These are phyloP conservation scores for Marasmius fiardii DNA, from an alignment of 1,284 basidiomycete genomes.

Conservation along the genomic window DNA sequence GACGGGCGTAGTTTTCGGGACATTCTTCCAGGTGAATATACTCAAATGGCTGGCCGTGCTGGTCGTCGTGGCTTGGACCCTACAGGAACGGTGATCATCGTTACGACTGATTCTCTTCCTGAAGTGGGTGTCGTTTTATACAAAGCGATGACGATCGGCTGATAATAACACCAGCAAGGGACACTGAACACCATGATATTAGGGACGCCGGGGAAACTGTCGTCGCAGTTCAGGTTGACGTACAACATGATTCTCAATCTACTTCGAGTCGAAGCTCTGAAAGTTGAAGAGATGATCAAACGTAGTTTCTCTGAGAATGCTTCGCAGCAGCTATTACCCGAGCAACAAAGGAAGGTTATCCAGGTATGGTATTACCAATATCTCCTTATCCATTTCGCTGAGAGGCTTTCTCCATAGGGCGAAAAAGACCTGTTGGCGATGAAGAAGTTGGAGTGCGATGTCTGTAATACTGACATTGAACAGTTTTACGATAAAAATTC, in stretches of 20 bases:
- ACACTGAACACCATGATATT: conserved; percentile 89
- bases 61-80: conserved; percentile 94
- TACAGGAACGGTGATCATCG: conserved; percentile 95
- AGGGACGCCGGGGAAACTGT: conserved; percentile 88
- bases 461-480: conserved; percentile 71
- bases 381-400: conserved; percentile 7
- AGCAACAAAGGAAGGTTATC: conserved; percentile 85
- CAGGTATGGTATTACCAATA: conserved; percentile 49
- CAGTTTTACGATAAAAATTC: conserved; percentile 76
- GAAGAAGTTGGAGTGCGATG: conserved; percentile 65
- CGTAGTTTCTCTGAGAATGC: conserved; percentile 98
- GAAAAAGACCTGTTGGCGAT: conserved; percentile 72
- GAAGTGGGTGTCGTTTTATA: conserved; percentile 56
- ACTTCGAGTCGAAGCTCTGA: conserved; percentile 91
- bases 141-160: conserved; percentile 6
- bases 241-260: conserved; percentile 99
- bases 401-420: conserved; percentile 42
- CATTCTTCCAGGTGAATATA: conserved; percentile 89
- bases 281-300: conserved; percentile 99
- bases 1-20: conserved; percentile 93
- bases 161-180: conserved; percentile 48
- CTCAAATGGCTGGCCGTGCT: conserved; percentile 98
- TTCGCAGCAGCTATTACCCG: conserved; percentile 88
- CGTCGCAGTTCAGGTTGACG: conserved; percentile 95
- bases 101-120: conserved; percentile 82